A percentile compares a stretch with the other conserved stretches of the same genome.
Conservation (phyloP, 1,284 basidiomycete genomes). For the Pterula multifida region DNA sequence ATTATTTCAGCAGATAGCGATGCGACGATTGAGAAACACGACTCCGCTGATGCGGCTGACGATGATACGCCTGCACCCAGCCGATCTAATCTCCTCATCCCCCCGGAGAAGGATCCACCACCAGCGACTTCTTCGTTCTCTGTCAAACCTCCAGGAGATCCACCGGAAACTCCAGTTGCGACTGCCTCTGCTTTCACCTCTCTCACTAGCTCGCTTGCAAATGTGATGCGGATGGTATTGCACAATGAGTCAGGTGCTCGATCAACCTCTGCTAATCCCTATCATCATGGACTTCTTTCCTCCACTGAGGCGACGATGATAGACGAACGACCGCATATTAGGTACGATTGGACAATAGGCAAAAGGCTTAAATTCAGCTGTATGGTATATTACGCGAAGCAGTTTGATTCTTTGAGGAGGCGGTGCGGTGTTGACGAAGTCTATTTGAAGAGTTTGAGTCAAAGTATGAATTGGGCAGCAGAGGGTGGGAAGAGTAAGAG, state of each 20-base stretch:
- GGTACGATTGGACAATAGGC: constrained; percentile 67
- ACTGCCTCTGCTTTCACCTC: not conserved
- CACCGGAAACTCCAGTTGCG: not conserved
- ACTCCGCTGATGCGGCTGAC: constrained; percentile 16
- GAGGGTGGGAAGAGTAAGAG: constrained; percentile 63
- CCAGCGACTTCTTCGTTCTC: constrained; percentile 22
- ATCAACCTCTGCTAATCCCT: constrained; percentile 12
- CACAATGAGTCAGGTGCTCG: constrained; percentile 22
- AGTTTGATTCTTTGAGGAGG: constrained; percentile 56
- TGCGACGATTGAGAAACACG: constrained; percentile 8
- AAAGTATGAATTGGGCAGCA: constrained; percentile 55
- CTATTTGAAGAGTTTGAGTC: constrained; percentile 49
- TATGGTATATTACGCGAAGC: constrained; percentile 68
- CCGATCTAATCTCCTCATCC: constrained; percentile 7
- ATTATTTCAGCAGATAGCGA: constrained; percentile 18
- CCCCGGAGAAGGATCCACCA: constrained; percentile 10
- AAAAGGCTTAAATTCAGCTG: constrained; percentile 64
- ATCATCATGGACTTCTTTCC: constrained; percentile 35
- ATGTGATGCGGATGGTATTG: constrained; percentile 20
- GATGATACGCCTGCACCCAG: constrained; percentile 1
- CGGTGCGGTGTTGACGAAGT: constrained; percentile 56
- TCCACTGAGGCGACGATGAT: constrained; percentile 29
- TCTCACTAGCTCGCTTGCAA: not conserved
- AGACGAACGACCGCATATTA: constrained; percentile 65
- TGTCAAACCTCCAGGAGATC: not conserved